Base-by-base conservation (phyloP, 345 rosid species). In the Euphorbia pulcherrima region DNA sequence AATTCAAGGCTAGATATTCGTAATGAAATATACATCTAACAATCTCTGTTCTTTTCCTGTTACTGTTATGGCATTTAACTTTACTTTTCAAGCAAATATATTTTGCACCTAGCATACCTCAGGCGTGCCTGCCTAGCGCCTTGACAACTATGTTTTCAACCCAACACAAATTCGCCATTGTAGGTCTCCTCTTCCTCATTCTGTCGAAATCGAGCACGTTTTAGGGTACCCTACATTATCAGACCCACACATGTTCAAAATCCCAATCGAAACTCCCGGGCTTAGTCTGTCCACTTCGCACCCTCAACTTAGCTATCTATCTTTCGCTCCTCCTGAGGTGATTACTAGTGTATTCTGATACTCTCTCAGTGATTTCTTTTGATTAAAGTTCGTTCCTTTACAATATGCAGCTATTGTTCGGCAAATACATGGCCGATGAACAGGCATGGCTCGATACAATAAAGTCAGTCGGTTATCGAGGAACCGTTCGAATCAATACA, bases 311-410 rank as follows among this genome's bases (percentile, higher is more conserved):
- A 85, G 85, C 75, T 89, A 85, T 75, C 78, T 92, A 62, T 89
- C 95, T 33, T 92, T 92, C 79, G 88, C 96, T 73, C 96, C 98
- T 57, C 95, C 95, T 41, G 98, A 92, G 92, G 95, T 92, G 77
- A 71, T 51, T 64, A 37, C 13, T 11, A n/a, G 23, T 41, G 10
- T 54, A 33, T 33, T 33, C 37, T 33, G 37, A 33, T 33, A 33
- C 37, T 33, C 37, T 33, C 7, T 33, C 3, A 33, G 37, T 2
- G 37, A 33, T 33, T 33, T 7, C 7, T 33, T 33, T 33, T 33
- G 37, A 33, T 3, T 33, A 33, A 33, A 3, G 7, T 33, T 7
- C 7, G 37, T 7, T 33, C 4, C 37, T 33, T 33, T 33, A 33
- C 37, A 53, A 33, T 7, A 33, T 33, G 69, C 86, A 92, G 96